Evolutionary conservation across 352 stramenopile genomes (phyloP), one percentile per base, ranked within the genome.

Genomic region (Phytophthora citricola): DNA sequence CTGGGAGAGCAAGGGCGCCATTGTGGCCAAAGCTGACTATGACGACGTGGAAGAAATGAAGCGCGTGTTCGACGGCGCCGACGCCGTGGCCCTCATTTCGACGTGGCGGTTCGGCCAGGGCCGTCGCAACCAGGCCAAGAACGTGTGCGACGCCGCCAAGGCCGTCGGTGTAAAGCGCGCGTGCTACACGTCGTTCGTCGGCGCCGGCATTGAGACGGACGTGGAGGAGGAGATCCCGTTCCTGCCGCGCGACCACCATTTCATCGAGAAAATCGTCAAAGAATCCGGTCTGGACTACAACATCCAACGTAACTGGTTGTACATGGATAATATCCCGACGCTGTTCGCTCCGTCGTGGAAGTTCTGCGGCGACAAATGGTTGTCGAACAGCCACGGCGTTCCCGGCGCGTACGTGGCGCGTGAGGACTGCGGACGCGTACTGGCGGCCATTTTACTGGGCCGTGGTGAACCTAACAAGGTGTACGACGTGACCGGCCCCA

Each of bases 251-350:
- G 68, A 76, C 53, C 68, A 76, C 44, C 68, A 76, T 31, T 67
- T 66, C 9, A 31, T 67, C 3, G 62, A 76, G 51, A 53, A 71
- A 27, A 53, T 49, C 1, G 48, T 75, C 40, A 58, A 66, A 24
- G 53, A 56, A 40, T 76, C 56, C 2, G 68, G 63, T 4, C 63
- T 76, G 3, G 34, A 66, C 15, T 76, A 62, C 58, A 76, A 65
- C 52, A 76, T 78, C 53, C 70, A 78, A 17, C 70, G 70, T 27
- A 75, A 78, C 47, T 78, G 46, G 34, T 26, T 78, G 50, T 72
- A 75, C 53, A 53, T 54, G 47, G 66, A 78, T 60, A 78, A 78
- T 57, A 78, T 67, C 17, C 70, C 70, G 2, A 62, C 17, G 5
- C 29, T 41, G n/a, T 53, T 53, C 46, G 46, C 46, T 6, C 59